phyloP scores from a whole-genome alignment of 208 protist genomes.

The Balamuthia mandrillaris region DNA sequence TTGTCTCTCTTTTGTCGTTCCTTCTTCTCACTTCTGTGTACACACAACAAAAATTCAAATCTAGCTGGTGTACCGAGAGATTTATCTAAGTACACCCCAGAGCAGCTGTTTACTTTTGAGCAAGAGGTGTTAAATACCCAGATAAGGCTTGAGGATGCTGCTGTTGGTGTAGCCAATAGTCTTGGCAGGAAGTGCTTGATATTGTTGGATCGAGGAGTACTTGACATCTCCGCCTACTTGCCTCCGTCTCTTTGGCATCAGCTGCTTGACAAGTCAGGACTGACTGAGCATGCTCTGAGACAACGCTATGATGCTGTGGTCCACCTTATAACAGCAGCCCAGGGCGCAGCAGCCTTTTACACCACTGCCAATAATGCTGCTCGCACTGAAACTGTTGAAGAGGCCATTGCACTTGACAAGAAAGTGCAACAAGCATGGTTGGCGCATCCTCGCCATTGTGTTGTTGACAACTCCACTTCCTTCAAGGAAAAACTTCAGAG shows the following conservation, averaged over 20 bases:
- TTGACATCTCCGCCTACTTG: constrained; percentile 35
- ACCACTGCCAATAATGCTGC: constrained; percentile 68
- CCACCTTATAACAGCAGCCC: constrained; percentile 70
- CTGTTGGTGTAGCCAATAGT: background rate
- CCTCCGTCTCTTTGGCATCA: constrained; percentile 11
- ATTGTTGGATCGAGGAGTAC: background rate
- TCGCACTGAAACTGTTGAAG: constrained; percentile 70
- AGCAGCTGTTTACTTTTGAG: constrained; percentile 26
- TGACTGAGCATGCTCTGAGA: constrained; percentile 1
- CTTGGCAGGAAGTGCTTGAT: constrained; percentile 15
- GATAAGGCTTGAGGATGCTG: constrained; percentile 6
- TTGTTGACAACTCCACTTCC: constrained; percentile 18
- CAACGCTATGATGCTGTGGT: constrained; percentile 17
- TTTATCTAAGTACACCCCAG: background rate
- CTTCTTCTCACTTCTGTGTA: background rate
- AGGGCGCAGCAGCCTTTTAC: constrained; percentile 73
- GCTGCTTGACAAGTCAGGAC: background rate
- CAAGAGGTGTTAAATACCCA: constrained; percentile 2
- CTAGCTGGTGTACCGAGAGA: background rate
- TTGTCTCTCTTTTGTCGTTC: background rate
- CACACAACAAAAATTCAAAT: background rate
- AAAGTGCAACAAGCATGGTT: constrained; percentile 64
- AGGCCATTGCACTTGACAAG: constrained; percentile 75
- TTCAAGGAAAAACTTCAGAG: constrained; percentile 32
- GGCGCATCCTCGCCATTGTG: background rate